Evolutionary conservation across 2,329 filamentous ascomycete species (phyloP).

Genomic region (Pyrenophora graminea): DNA sequence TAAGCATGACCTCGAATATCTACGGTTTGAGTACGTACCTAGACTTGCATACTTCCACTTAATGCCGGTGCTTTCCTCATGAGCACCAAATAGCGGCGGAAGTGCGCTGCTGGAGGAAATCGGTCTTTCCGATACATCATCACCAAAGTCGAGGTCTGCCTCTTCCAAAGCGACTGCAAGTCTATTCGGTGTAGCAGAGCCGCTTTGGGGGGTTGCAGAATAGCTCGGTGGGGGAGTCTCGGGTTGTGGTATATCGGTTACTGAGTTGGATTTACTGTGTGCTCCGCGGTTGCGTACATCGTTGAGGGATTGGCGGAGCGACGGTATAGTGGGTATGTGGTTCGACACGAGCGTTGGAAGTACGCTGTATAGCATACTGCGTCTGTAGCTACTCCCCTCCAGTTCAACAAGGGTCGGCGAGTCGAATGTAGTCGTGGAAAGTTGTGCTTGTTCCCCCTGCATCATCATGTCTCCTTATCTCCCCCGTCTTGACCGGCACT

Average conservation of each 20-base stretch:
- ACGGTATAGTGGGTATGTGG: constrained; percentile 57
- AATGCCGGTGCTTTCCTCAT: constrained; percentile 48
- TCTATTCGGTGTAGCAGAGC: constrained; percentile 23
- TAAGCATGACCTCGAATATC: constrained; percentile 4
- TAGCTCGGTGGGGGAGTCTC: constrained; percentile 47
- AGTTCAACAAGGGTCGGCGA: constrained; percentile 11
- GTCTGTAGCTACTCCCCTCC: constrained; percentile 15
- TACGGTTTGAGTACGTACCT: constrained; percentile 40
- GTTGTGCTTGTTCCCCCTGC: background rate
- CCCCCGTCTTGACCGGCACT: background rate
- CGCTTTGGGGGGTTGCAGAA: constrained; percentile 32
- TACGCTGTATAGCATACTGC: constrained; percentile 59
- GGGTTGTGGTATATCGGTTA: constrained; percentile 26
- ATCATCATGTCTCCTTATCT: constrained; percentile 24
- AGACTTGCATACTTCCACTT: constrained; percentile 58
- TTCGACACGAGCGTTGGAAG: constrained; percentile 59
- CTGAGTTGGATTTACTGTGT: constrained; percentile 21
- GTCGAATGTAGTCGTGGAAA: constrained; percentile 12
- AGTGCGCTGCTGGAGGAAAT: constrained; percentile 25
- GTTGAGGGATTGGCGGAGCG: constrained; percentile 48
- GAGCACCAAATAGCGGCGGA: constrained; percentile 26
- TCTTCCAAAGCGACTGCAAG: constrained; percentile 24
- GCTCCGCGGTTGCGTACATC: constrained; percentile 27
- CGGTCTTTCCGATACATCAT: constrained; percentile 32
- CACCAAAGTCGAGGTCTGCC: constrained; percentile 27